Evolutionary conservation across 306 rosid genomes (phyloP), one percentile per base, ranked within the genome.

Genomic region (Abrus precatorius): DNA sequence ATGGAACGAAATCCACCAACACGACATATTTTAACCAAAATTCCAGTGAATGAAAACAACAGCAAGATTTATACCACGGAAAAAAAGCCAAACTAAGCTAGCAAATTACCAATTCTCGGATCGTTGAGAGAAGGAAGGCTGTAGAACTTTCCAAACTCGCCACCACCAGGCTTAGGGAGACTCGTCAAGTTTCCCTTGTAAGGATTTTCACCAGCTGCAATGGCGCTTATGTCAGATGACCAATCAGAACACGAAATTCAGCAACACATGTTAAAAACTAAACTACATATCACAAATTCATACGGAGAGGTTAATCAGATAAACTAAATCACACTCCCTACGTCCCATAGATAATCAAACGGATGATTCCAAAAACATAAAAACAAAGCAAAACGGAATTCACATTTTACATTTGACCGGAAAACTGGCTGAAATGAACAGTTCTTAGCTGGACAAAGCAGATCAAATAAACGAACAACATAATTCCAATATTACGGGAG

Each of bases 161-260:
- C 99, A 2, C 99, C 98, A 34, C 99, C 97, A 9, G 93, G 97
- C 88, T 92, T 96, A 3, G 98, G 97, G 36, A 96, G 98, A 86
- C 86, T 88, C 4, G 97, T 92, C 83, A 96, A 80, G 83, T 87
- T 92, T 66, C 61, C 92, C 88, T 96, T 89, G 93, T 93, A 96
- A 75, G 98, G 98, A 81, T 89, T 88, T 63, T 96, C 98, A 49
- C 87, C 57, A 83, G 98, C 98, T 96, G 89, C 64, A 81, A 84
- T 36, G 33, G 45, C 74, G 59, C 14, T 60, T 0, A 44, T 6
- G 41, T 80, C 64, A 84, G 67, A 70, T 1, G 41, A 80, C n/a
- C 49, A 75, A 44, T 50, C 78, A 75, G 28, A 56, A 50, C 43
- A 49, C 41, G 9, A 53, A 72, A 59, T 10, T 75, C 75, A 64